phyloP scores from a whole-genome alignment of 1,284 basidiomycete species.

The Ustilago trichophora region DNA sequence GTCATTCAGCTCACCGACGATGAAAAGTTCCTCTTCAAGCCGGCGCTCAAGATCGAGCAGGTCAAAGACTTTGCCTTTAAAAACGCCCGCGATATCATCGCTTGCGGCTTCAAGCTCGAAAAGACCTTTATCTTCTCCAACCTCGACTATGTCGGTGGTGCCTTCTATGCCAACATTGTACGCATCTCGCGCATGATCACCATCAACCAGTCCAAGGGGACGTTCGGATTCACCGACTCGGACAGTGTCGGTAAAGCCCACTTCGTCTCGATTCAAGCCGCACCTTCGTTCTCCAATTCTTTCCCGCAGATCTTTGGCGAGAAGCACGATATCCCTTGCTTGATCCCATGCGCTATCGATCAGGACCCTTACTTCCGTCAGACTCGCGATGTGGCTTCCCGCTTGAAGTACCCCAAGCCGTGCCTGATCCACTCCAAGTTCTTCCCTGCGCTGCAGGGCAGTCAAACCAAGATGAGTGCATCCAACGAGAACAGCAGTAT shows the following conservation, averaged over 20 bases:
- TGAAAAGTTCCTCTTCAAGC: constrained; percentile 99
- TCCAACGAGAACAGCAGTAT: constrained; percentile 89
- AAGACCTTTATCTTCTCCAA: constrained; percentile 98
- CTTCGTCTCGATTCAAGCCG: constrained; percentile 96
- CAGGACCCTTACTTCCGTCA: constrained; percentile 93
- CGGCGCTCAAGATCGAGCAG: constrained; percentile 88
- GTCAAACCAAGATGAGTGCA: constrained; percentile 98
- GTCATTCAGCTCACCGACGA: constrained; percentile 98
- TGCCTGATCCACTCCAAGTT: constrained; percentile 93
- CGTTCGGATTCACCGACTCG: constrained; percentile 89
- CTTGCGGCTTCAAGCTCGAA: constrained; percentile 88
- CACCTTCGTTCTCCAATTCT: constrained; percentile 96
- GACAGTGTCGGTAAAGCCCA: constrained; percentile 99
- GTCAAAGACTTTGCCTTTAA: constrained; percentile 82
- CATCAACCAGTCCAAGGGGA: constrained; percentile 89
- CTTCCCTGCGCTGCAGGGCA: constrained; percentile 96
- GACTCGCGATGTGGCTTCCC: constrained; percentile 90
- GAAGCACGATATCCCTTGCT: constrained; percentile 82
- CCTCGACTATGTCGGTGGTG: constrained; percentile 84
- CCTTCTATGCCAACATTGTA: constrained; percentile 94
- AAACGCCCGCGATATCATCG: constrained; percentile 95
- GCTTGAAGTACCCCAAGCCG: constrained; percentile 95
- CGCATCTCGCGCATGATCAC: constrained; percentile 92
- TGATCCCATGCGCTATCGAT: constrained; percentile 99
- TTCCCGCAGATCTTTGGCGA: constrained; percentile 98